Evolutionary conservation across 352 stramenopile species (phyloP).

Genomic region (Globisporangium parvum): DNA sequence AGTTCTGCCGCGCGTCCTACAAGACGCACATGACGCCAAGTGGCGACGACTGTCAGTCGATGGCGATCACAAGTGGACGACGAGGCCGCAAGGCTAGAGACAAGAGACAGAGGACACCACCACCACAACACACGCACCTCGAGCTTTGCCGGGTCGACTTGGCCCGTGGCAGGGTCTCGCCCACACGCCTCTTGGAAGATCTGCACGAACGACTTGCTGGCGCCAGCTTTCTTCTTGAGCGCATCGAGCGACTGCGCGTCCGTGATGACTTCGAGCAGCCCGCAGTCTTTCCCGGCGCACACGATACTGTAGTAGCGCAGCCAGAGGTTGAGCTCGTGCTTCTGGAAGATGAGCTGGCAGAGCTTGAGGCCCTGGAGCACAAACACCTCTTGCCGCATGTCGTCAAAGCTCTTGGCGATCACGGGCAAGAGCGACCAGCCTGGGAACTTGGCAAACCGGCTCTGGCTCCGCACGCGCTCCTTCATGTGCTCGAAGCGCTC

Average conservation of each 20-base stretch:
- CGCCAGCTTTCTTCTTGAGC: conserved; percentile 87
- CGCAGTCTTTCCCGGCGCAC: conserved; percentile 88
- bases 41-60: too few species aligned
- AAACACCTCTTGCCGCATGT: conserved; percentile 96
- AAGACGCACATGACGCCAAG: conserved; percentile 19
- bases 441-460: conserved; percentile 46
- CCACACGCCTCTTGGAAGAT: conserved; percentile 52
- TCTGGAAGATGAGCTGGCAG: conserved; percentile 92
- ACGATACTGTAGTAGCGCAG: conserved; percentile 94
- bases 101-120: neutral
- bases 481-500: conserved; percentile 91
- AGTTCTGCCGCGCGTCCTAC: conserved; percentile 88
- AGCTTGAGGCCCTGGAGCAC: conserved; percentile 93
- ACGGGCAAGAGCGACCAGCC: conserved; percentile 88
- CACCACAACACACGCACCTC: conserved; percentile 18
- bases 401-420: conserved; percentile 97
- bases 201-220: conserved; percentile 26
- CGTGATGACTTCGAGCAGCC: conserved; percentile 93
- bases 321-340: conserved; percentile 86
- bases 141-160: conserved; percentile 33
- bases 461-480: conserved; percentile 72
- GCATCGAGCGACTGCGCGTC: conserved; percentile 95
- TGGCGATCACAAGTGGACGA: too few species aligned
- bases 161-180: conserved; percentile 29
- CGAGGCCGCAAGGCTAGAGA: neutral